A percentile compares a stretch with the other conserved stretches of the same genome.
Evolutionary conservation across 225 moss, liverwort and hornwort genomes (phyloP).

Genomic region (Lunularia cruciata): DNA sequence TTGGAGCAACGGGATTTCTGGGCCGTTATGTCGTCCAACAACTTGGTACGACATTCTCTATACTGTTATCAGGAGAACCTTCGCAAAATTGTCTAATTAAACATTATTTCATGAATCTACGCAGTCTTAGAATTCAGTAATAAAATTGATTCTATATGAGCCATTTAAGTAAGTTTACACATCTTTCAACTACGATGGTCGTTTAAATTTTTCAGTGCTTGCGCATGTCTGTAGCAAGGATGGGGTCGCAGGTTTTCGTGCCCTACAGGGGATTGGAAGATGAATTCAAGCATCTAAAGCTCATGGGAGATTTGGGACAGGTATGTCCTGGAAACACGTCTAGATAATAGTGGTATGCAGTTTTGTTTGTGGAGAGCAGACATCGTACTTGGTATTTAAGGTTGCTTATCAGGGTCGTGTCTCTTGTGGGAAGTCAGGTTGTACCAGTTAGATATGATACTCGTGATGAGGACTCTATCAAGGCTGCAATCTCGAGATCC

Average conservation of each 20-base stretch:
- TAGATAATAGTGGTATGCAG: not conserved
- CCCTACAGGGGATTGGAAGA: conserved; percentile 86
- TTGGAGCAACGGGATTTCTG: conserved; percentile 93
- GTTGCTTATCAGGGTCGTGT: not conserved
- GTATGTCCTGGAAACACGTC: conserved; percentile 28
- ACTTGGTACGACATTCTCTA: conserved; percentile 52
- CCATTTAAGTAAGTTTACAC: too few relatives aligned
- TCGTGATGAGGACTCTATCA: conserved; percentile 76
- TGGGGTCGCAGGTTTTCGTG: conserved; percentile 92
- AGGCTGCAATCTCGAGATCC: conserved; percentile 67
- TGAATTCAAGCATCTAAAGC: conserved; percentile 79
- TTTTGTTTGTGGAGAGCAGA: too few relatives aligned
- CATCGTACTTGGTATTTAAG: too few relatives aligned
- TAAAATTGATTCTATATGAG: too few relatives aligned
- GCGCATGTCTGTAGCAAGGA: conserved; percentile 50
- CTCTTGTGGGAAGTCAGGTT: conserved; percentile 54
- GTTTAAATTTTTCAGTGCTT: too few relatives aligned
- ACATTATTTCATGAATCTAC: too few relatives aligned
- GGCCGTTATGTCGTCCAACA: conserved; percentile 97
- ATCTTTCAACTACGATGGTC: too few relatives aligned
- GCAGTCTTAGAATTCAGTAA: too few relatives aligned
- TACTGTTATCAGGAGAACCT: too few relatives aligned
- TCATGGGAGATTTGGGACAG: conserved; percentile 98
- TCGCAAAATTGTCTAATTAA: too few relatives aligned
- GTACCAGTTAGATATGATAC: conserved; percentile 70